Base-by-base conservation (phyloP, 2,329 filamentous ascomycete genomes). In the Hirsutella rhossiliensis region DNA sequence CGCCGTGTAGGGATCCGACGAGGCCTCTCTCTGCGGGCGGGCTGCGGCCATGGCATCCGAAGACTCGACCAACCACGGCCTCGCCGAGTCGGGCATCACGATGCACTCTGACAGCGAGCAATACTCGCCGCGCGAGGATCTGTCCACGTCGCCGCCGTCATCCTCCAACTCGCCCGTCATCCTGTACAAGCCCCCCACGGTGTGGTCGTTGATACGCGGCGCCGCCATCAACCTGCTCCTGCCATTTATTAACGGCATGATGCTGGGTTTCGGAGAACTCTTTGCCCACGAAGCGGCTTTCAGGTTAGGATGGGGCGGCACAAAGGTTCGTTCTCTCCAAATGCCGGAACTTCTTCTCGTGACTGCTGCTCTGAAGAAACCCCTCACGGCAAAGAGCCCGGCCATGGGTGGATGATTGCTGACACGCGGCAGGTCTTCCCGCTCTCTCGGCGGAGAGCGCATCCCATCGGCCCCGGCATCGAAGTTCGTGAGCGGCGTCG, bases 221-320 rank as follows among this genome's bases (percentile, higher is more conserved):
- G 87, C 88, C 15, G 88, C 89, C 6, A 98, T 98, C 66, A 98
- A 98, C 62, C 71, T 98, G n/a, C 57, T 98, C 1, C 67, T 98
- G 18, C 92, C 92, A 0, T 98, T 98, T 57, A 79, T 98, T 58
- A 98, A 98, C 66, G 92, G 92, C 40, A 77, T 98, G 72, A 98
- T 98, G 92, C 68, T 98, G 57, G 92, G 92, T 2, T 96, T 98
- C 58, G 92, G 92, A 53, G 92, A 98, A 68, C 68, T 98, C 42
- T 90, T 98, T 63, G 92, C 92, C 44, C 92, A 98, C 60, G 92
- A 98, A 68, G 83, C 87, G 42, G 92, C 92, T 2, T 98, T 90
- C 60, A 73, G 90, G 56, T 69, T 97, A 54, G 92, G 92, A 48
- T 98, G 92, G 92, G 82, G 84, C 50, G 83, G 83, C 44, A 97